phyloP scores from a whole-genome alignment of 768 basidiomycete genomes.

The Galerina marginata region DNA sequence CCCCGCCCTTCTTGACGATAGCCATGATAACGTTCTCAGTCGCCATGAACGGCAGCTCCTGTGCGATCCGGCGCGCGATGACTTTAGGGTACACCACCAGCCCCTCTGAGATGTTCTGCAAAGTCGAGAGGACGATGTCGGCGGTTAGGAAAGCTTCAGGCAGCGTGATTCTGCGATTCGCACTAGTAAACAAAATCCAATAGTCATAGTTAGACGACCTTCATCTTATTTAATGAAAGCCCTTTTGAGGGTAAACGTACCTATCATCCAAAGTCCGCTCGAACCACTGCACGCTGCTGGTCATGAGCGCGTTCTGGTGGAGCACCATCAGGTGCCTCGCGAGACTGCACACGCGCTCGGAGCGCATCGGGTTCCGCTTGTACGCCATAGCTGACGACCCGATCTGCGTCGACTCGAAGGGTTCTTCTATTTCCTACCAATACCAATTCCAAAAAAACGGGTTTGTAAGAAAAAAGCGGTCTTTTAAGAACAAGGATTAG shows the following conservation, averaged over 20 bases:
- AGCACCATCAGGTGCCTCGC: constrained; percentile 95
- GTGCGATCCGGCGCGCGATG: constrained; percentile 87
- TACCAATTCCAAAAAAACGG: neutral
- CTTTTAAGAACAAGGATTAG: neutral
- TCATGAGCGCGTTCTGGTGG: constrained; percentile 97
- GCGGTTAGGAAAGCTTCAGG: constrained; percentile 98
- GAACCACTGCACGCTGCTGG: constrained; percentile 95
- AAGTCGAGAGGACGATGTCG: constrained; percentile 93
- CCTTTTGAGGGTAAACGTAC: constrained; percentile 36
- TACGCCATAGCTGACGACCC: constrained; percentile 98
- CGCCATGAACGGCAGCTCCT: constrained; percentile 99
- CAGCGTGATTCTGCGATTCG: constrained; percentile 94
- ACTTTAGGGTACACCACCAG: constrained; percentile 99
- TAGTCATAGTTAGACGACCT: too few relatives aligned
- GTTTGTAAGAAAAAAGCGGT: too few relatives aligned
- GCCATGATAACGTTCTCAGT: constrained; percentile 99
- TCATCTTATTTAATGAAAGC: too few relatives aligned
- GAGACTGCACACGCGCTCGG: constrained; percentile 95
- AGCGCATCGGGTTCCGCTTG: constrained; percentile 99
- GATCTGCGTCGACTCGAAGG: constrained; percentile 98
- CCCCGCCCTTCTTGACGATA: constrained; percentile 92
- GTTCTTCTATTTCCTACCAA: constrained; percentile 91
- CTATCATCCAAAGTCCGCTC: constrained; percentile 98
- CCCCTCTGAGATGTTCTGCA: constrained; percentile 97
- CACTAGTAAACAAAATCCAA: constrained; percentile 54